phyloP scores from a whole-genome alignment of 2,329 filamentous ascomycete genomes.

The Alternaria sp. region DNA sequence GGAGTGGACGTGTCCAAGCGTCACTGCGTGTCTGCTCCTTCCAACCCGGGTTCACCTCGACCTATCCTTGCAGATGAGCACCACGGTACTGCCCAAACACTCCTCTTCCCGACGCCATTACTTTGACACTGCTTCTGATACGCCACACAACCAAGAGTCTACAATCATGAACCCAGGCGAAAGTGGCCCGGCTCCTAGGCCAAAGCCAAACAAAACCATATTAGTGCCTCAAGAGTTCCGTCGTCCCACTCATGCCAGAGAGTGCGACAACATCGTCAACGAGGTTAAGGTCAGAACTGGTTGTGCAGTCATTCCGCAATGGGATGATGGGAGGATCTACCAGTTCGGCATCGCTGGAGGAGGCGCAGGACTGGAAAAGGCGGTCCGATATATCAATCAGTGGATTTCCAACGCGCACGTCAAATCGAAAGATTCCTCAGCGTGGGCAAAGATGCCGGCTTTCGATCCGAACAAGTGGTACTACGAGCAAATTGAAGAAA shows the following conservation, averaged over 20 bases:
- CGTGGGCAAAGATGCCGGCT: constrained; percentile 40
- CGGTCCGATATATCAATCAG: constrained; percentile 31
- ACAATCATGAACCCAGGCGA: not conserved
- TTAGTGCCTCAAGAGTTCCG: constrained; percentile 31
- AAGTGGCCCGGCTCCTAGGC: constrained; percentile 2
- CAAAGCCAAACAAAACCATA: constrained; percentile 29
- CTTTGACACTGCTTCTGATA: not conserved
- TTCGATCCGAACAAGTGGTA: constrained; percentile 37
- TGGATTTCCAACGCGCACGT: constrained; percentile 36
- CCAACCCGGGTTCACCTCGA: constrained; percentile 11
- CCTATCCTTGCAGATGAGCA: not conserved
- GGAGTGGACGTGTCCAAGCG: not conserved
- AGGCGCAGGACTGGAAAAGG: constrained; percentile 28
- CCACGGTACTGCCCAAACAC: not conserved
- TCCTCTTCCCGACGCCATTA: not conserved
- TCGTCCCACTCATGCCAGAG: constrained; percentile 20
- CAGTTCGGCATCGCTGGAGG: constrained; percentile 38
- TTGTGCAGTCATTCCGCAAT: constrained; percentile 28
- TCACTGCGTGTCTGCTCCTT: constrained; percentile 12
- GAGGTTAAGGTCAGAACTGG: constrained; percentile 27
- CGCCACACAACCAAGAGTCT: not conserved
- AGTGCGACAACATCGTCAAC: constrained; percentile 22
- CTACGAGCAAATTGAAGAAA: constrained; percentile 24
- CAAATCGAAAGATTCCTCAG: constrained; percentile 32
- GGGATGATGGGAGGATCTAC: constrained; percentile 19